A percentile compares a stretch with the other conserved stretches of the same genome.
Evolutionary conservation across 1,284 basidiomycete species (phyloP).

Genomic region (Cerrena zonata): DNA sequence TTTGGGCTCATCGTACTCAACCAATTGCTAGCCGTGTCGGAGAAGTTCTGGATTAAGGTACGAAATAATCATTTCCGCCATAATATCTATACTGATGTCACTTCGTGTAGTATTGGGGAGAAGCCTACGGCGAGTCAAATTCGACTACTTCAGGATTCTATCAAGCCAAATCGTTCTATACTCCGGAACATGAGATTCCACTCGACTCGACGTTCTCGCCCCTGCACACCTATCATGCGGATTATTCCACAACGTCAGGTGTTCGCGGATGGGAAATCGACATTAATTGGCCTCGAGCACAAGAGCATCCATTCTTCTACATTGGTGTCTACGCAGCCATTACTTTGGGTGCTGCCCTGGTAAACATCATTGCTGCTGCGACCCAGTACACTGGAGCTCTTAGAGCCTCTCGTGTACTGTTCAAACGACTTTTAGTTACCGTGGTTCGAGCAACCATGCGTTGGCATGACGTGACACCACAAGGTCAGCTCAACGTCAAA

Average conservation of each 20-base stretch:
- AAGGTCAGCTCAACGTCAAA: constrained; percentile 28
- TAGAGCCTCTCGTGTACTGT: constrained; percentile 55
- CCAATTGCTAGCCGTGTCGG: constrained; percentile 46
- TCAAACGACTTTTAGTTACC: constrained; percentile 46
- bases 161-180: constrained; percentile 26
- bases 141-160: constrained; percentile 13
- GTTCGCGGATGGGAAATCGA: constrained; percentile 18
- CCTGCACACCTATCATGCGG: constrained; percentile 30
- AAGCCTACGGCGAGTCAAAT: constrained; percentile 40
- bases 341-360: constrained; percentile 41
- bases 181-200: constrained; percentile 29
- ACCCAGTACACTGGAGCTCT: constrained; percentile 60
- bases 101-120: constrained; percentile 40
- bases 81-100: background rate
- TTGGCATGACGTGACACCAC: constrained; percentile 47
- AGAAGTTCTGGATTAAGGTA: constrained; percentile 74
- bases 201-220: constrained; percentile 34
- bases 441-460: constrained; percentile 63
- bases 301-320: constrained; percentile 58
- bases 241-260: constrained; percentile 8
- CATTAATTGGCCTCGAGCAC: constrained; percentile 39
- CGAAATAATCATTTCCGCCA: constrained; percentile 14
- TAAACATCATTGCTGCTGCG: constrained; percentile 39
- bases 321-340: constrained; percentile 58
- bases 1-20: constrained; percentile 43